Evolutionary conservation across 306 rosid species (phyloP).

Genomic region (Citrullus amarus): DNA sequence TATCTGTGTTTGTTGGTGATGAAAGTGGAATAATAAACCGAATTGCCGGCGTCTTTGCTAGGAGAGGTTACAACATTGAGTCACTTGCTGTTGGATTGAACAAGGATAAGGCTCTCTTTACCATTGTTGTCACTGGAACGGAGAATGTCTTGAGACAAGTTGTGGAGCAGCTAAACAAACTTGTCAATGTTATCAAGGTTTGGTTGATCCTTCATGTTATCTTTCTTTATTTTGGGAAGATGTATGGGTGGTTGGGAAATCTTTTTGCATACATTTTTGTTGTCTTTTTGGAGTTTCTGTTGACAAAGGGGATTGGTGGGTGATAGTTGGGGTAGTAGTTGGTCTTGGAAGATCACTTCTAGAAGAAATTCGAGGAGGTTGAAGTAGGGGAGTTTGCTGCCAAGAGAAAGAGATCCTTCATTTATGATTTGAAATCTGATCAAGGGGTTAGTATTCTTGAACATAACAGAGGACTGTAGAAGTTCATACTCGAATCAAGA

Average conservation of each 20-base stretch:
- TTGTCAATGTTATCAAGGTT: slow-evolving; percentile 47
- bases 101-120: slow-evolving; percentile 53
- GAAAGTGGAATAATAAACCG: slow-evolving; percentile 62
- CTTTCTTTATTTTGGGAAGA: background rate
- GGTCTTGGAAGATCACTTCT: background rate
- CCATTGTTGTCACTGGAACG: slow-evolving; percentile 46
- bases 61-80: slow-evolving; percentile 59
- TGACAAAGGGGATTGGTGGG: background rate
- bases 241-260: background rate
- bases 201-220: background rate
- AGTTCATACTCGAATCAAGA: background rate
- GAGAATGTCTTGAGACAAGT: slow-evolving; percentile 43
- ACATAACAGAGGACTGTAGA: background rate
- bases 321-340: background rate
- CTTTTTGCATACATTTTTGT: background rate
- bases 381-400: background rate
- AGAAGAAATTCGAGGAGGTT: background rate
- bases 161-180: slow-evolving; percentile 54
- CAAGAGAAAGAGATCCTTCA: background rate
- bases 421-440: background rate
- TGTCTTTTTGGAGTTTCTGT: background rate
- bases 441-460: background rate
- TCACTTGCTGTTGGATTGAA: slow-evolving; percentile 55
- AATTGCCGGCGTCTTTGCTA: slow-evolving; percentile 53
- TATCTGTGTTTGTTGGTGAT: slow-evolving; percentile 57